These are phyloP conservation scores for Nepenthes alata DNA, from an alignment of 179 eudicot genomes.

Conservation along the genomic window DNA sequence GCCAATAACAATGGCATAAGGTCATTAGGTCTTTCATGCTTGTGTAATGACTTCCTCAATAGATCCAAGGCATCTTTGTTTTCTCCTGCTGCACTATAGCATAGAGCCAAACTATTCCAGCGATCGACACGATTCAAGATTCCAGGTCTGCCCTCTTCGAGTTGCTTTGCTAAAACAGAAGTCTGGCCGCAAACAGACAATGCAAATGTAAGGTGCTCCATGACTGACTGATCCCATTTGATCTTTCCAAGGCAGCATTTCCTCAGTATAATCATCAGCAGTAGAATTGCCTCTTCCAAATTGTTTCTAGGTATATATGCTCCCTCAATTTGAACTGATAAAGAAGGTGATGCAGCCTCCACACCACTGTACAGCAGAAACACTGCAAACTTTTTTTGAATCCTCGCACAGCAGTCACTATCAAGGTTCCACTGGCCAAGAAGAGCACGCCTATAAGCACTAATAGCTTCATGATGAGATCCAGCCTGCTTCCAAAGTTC, in stretches of 20 bases:
- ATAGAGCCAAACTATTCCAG: constrained; percentile 38
- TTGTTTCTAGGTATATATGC: constrained; percentile 37
- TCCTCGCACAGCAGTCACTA: constrained; percentile 35
- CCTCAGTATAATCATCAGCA: constrained; percentile 31
- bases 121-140: constrained; percentile 31
- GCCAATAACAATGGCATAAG: constrained; percentile 28
- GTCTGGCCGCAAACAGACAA: constrained; percentile 36
- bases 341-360: constrained; percentile 37
- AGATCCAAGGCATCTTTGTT: constrained; percentile 28
- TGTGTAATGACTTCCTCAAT: constrained; percentile 32
- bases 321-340: constrained; percentile 37
- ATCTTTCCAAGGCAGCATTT: constrained; percentile 30
- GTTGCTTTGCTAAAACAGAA: constrained; percentile 31
- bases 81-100: constrained; percentile 29
- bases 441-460: constrained; percentile 42
- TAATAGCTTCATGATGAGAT: constrained; percentile 28
- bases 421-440: constrained; percentile 45
- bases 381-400: constrained; percentile 38
- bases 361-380: constrained; percentile 41
- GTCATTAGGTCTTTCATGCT: constrained; percentile 36
- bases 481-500: constrained; percentile 41
- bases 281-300: constrained; percentile 35
- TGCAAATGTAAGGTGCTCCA: constrained; percentile 46
- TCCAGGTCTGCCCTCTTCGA: constrained; percentile 41
- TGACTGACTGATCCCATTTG: constrained; percentile 37